Conservation (phyloP, 768 basidiomycete genomes). For the Chalciporus piperatus region DNA sequence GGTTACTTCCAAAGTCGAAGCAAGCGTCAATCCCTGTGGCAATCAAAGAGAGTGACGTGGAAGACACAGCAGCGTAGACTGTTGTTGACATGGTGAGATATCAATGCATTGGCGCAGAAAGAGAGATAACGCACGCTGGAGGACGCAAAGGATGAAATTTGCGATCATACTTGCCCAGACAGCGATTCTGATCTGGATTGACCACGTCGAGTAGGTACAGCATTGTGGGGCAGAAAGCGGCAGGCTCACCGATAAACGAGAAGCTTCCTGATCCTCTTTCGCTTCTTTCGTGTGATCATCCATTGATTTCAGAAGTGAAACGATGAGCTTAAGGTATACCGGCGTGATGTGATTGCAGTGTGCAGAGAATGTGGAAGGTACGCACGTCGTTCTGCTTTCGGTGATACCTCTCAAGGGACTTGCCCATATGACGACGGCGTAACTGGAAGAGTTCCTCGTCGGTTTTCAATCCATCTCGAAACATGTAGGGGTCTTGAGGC, state of each 20-base stretch:
- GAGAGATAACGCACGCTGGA: slow-evolving; percentile 52
- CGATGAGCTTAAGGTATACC: slow-evolving; percentile 60
- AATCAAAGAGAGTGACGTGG: slow-evolving; percentile 79
- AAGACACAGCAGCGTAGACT: slow-evolving; percentile 93
- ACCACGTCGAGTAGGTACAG: not conserved
- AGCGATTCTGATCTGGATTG: slow-evolving; percentile 77
- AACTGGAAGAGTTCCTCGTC: slow-evolving; percentile 63
- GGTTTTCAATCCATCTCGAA: slow-evolving; percentile 58
- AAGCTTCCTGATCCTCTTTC: slow-evolving; percentile 59
- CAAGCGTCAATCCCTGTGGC: slow-evolving; percentile 89
- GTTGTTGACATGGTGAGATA: not conserved
- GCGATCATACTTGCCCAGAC: slow-evolving; percentile 77
- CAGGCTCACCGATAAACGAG: slow-evolving; percentile 59
- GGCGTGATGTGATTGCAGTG: slow-evolving; percentile 3
- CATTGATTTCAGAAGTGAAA: slow-evolving; percentile 87
- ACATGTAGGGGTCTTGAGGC: slow-evolving; percentile 61
- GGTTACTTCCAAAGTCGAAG: slow-evolving; percentile 80
- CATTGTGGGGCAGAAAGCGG: not conserved
- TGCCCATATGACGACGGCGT: slow-evolving; percentile 57
- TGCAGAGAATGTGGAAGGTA: slow-evolving; percentile 1
- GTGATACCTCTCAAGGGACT: slow-evolving; percentile 63
- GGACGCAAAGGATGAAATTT: slow-evolving; percentile 68
- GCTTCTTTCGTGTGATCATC: slow-evolving; percentile 87
- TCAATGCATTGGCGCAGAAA: not conserved
- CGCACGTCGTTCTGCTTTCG: slow-evolving; percentile 69